phyloP scores from a whole-genome alignment of 208 protist species.

The Naegleria gruberi region DNA sequence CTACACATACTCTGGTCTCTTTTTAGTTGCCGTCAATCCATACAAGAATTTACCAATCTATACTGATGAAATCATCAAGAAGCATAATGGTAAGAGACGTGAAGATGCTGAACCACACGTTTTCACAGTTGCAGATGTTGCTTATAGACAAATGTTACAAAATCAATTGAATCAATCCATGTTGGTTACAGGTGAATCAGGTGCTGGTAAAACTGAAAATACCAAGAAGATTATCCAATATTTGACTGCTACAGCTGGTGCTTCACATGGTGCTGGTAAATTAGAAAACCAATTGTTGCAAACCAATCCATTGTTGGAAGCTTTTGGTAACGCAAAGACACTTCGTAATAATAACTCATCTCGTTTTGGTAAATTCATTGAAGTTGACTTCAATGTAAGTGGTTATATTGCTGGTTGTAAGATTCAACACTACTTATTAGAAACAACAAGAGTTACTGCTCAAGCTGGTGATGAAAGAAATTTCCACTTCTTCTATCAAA shows the following conservation, averaged over 20 bases:
- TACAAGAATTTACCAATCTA: constrained; percentile 26
- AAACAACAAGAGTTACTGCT: constrained; percentile 44
- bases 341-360: constrained; percentile 55
- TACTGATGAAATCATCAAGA: constrained; percentile 21
- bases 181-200: constrained; percentile 62
- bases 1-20: constrained; percentile 31
- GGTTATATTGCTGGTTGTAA: constrained; percentile 40
- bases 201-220: constrained; percentile 70
- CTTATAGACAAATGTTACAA: constrained; percentile 42
- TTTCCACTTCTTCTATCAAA: constrained; percentile 67
- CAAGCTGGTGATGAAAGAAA: constrained; percentile 57
- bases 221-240: constrained; percentile 61
- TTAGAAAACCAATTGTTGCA: constrained; percentile 47
- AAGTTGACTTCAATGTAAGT: constrained; percentile 42
- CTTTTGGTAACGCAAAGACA: constrained; percentile 66
- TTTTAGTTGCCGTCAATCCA: constrained; percentile 37
- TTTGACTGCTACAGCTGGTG: constrained; percentile 39
- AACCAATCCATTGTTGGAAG: constrained; percentile 59
- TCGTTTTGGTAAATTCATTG: constrained; percentile 51
- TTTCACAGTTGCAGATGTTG: constrained; percentile 37
- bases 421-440: constrained; percentile 50
- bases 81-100: neutral
- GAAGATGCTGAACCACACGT: constrained; percentile 30
- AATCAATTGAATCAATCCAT: constrained; percentile 45
- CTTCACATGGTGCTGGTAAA: constrained; percentile 15